Conservation (phyloP, 2,329 filamentous ascomycete genomes). For the Calonectria leucothoes region DNA sequence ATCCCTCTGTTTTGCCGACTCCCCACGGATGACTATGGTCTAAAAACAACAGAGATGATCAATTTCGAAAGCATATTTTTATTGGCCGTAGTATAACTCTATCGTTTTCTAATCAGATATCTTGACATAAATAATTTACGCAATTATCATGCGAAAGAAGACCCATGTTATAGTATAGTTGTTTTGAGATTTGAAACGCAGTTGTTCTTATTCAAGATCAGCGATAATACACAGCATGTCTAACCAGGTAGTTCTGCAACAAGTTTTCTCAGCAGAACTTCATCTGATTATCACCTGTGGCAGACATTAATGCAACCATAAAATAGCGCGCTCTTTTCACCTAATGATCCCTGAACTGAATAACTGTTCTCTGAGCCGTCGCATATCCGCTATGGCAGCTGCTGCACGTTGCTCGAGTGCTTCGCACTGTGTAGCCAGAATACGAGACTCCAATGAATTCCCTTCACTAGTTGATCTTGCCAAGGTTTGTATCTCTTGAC, state of each 20-base stretch:
- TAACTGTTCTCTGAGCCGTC: slow-evolving; percentile 2
- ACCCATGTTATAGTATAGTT: slow-evolving; percentile 25
- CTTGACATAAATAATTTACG: slow-evolving; percentile 31
- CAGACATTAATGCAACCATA: background rate
- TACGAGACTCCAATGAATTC: slow-evolving; percentile 31
- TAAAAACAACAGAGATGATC: slow-evolving; percentile 29
- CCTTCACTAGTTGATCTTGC: slow-evolving; percentile 17
- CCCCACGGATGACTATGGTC: slow-evolving; percentile 21
- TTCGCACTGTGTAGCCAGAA: slow-evolving; percentile 44
- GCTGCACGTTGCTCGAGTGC: slow-evolving; percentile 35
- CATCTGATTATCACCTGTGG: background rate
- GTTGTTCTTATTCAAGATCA: background rate
- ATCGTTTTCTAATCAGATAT: slow-evolving; percentile 35
- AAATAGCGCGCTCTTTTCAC: background rate
- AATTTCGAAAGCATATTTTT: slow-evolving; percentile 32
- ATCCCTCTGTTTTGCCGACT: slow-evolving; percentile 26
- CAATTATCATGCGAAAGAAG: slow-evolving; percentile 22
- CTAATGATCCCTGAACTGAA: slow-evolving; percentile 4
- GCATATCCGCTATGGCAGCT: slow-evolving; percentile 31
- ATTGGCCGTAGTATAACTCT: slow-evolving; percentile 33
- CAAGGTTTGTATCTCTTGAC: slow-evolving; percentile 24
- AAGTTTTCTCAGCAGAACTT: background rate
- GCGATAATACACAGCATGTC: slow-evolving; percentile 21
- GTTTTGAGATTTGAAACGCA: slow-evolving; percentile 12
- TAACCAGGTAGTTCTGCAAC: too few relatives aligned